These are phyloP conservation scores for Mortierella sp. DNA, from an alignment of 371 early-diverging fungal species.

Conservation along the genomic window DNA sequence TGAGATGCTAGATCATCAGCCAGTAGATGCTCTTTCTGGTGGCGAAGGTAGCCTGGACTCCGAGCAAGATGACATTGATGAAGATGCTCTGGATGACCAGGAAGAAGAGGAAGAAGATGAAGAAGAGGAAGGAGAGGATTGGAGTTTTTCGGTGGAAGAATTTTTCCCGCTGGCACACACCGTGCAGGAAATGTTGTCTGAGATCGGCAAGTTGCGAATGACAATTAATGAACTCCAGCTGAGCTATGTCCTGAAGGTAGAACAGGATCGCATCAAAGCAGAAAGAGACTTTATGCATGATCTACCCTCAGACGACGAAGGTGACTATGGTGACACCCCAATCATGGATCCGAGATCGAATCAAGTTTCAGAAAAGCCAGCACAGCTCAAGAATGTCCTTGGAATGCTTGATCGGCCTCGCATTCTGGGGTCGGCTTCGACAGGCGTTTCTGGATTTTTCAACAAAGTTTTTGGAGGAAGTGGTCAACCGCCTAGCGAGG, in stretches of 20 bases:
- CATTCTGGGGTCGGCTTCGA: slow-evolving; percentile 39
- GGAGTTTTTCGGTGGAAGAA: slow-evolving; percentile 58
- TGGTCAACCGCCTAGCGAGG: slow-evolving; percentile 1
- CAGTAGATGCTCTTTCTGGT: background rate
- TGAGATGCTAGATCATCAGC: slow-evolving; percentile 25
- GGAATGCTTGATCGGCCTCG: slow-evolving; percentile 43
- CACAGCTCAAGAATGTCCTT: slow-evolving; percentile 23
- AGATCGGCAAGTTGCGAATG: slow-evolving; percentile 71
- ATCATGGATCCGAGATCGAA: background rate
- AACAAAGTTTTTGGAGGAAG: slow-evolving; percentile 51
- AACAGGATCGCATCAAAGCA: slow-evolving; percentile 62
- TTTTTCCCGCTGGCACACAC: slow-evolving; percentile 70
- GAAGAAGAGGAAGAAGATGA: slow-evolving; percentile 12
- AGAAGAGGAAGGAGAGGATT: slow-evolving; percentile 30
- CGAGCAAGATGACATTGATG: slow-evolving; percentile 4
- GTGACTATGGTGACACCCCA: slow-evolving; percentile 12
- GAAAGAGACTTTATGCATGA: slow-evolving; percentile 65
- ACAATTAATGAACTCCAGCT: slow-evolving; percentile 80
- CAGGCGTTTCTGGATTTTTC: slow-evolving; percentile 52
- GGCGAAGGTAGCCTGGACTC: background rate
- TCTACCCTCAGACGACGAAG: slow-evolving; percentile 32
- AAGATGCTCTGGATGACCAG: background rate
- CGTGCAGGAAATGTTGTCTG: slow-evolving; percentile 72
- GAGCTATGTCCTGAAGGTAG: slow-evolving; percentile 77
- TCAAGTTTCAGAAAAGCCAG: slow-evolving; percentile 5